Evolutionary conservation across 1,139 yeast species (phyloP), one percentile per base, ranked within the genome.

Genomic region (Saccharomycopsis hybrid): DNA sequence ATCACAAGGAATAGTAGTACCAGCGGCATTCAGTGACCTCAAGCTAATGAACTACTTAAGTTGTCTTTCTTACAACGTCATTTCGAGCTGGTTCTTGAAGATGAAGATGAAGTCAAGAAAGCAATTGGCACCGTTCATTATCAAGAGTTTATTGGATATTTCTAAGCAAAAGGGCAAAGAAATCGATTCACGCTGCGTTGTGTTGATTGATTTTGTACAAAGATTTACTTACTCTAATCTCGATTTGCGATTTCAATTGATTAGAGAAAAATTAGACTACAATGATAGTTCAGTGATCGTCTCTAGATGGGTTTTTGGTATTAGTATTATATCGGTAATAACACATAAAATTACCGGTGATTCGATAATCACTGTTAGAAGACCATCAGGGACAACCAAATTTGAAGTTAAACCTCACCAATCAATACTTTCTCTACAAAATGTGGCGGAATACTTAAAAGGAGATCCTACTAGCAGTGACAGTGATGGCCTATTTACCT

Each of bases 31-130:
- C 18, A 43, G 25, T 11, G 25, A 41, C 7, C 36, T 40, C 18
- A 60, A 64, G 11, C 63, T 85, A 50, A 73, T 85, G 0, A 82
- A 77, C 51, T 86, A 85, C 60, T 70, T 83, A 37, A 66, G 78
- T 29, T 71, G 80, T 1, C 67, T 84, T 47, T 85, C 95, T 0
- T 85, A 82, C 61, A 76, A 74, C 53, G 85, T 85, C 3, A 77
- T 88, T 41, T 72, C 85, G 1, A 74, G 77, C 44, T 85, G 95
- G 92, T 87, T 82, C 59, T 65, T 86, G 57, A 79, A 82, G 50
- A 74, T 87, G 60, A 72, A 74, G 32, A 57, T 83, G 56, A 66
- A 68, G n/a, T 82, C 82, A 47, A 68, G 95, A 44, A 74, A 75
- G 50, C 70, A 73, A 44, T 61, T 86, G 44, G 76, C 85, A 1